phyloP scores from a whole-genome alignment of 306 rosid genomes.

The Cucurbita maxima region DNA sequence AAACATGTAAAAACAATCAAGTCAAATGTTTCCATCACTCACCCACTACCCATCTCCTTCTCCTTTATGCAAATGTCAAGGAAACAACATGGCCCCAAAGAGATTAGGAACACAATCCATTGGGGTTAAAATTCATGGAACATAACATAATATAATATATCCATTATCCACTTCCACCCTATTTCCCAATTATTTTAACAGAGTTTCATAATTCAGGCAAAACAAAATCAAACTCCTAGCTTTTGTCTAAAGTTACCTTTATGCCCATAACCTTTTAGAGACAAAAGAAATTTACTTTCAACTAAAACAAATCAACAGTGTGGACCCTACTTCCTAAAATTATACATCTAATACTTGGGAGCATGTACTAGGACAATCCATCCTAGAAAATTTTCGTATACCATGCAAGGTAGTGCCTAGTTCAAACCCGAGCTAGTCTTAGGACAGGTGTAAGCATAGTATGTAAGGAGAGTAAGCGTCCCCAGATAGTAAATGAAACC shows the following conservation, averaged over 20 bases:
- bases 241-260: not conserved
- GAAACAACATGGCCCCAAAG: conserved; percentile 22
- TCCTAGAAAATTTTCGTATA: too few species aligned
- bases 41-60: conserved; percentile 18
- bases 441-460: not conserved
- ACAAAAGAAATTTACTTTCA: not conserved
- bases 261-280: not conserved
- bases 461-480: not conserved
- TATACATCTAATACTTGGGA: not conserved
- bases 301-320: not conserved
- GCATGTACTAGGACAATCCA: not conserved
- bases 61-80: conserved; percentile 41
- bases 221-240: conserved; percentile 3
- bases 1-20: conserved; percentile 14
- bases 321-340: not conserved
- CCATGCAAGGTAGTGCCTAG: not conserved
- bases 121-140: not conserved
- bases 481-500: too few species aligned
- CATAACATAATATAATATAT: conserved; percentile 4
- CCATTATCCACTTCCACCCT: not conserved
- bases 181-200: conserved; percentile 6
- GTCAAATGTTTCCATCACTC: conserved; percentile 1
- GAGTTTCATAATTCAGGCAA: conserved; percentile 3
- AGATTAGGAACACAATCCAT: conserved; percentile 9
- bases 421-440: not conserved